Percentiles rank a stretch among this genome's conserved stretches.
phyloP scores from a whole-genome alignment of 2,329 filamentous ascomycete genomes.

The Aspergillus sp. region DNA sequence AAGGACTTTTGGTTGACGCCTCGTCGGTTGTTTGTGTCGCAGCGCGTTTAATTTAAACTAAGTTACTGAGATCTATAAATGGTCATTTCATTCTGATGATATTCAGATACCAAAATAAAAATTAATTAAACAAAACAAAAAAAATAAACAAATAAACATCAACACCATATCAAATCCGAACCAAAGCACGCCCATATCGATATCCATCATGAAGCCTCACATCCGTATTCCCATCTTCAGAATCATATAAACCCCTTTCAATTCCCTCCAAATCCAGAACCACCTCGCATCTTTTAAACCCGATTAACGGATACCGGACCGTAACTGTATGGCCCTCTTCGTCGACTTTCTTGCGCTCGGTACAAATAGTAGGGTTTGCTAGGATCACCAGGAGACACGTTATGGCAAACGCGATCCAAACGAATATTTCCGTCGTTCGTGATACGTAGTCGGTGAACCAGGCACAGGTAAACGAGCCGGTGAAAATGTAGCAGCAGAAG shows the following conservation, averaged over 20 bases:
- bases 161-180: not conserved
- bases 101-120: too few relatives aligned
- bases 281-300: not conserved
- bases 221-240: not conserved
- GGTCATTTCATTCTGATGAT: too few relatives aligned
- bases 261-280: not conserved
- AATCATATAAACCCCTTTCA: conserved; percentile 1
- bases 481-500: not conserved
- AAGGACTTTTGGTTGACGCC: not conserved
- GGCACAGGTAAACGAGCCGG: not conserved
- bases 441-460: not conserved
- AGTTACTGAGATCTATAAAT: too few relatives aligned
- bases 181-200: not conserved
- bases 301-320: not conserved
- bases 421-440: not conserved
- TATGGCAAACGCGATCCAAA: not conserved
- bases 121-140: too few relatives aligned
- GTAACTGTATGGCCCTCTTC: not conserved
- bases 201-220: not conserved
- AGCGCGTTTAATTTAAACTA: not conserved
- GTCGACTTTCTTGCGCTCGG: not conserved
- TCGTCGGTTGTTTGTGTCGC: not conserved
- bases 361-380: not conserved
- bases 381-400: not conserved
- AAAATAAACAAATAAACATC: too few relatives aligned